Evolutionary conservation across 1,139 yeast species (phyloP).

Genomic region (Suhomyces taliae): DNA sequence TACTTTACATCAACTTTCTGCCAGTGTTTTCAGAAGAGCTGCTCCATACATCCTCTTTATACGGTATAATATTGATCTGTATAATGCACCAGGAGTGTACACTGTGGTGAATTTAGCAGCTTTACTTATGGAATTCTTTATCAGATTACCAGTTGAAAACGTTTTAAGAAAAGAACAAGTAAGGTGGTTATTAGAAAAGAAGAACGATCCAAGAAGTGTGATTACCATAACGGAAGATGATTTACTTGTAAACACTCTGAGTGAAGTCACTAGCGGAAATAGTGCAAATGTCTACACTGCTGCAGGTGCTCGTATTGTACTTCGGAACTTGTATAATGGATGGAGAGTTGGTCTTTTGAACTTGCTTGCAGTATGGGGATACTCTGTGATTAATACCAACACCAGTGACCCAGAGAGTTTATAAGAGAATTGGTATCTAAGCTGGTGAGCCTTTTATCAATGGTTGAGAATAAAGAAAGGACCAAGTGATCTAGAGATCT

Average conservation of each 20-base stretch:
- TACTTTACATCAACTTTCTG: conserved; percentile 59
- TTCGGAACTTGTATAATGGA: conserved; percentile 64
- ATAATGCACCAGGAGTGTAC: conserved; percentile 62
- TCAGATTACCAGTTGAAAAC: conserved; percentile 86
- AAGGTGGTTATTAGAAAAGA: conserved; percentile 48
- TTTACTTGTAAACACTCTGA: conserved; percentile 47
- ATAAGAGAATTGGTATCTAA: conserved; percentile 6
- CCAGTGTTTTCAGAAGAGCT: conserved; percentile 61
- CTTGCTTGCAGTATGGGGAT: conserved; percentile 82
- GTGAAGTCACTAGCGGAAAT: conserved; percentile 6
- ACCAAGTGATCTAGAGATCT: too few relatives aligned
- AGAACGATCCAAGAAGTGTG: conserved; percentile 37
- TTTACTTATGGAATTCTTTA: conserved; percentile 64
- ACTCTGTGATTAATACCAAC: conserved; percentile 59
- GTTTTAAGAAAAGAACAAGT: conserved; percentile 82
- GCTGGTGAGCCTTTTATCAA: too few relatives aligned
- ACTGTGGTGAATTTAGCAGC: conserved; percentile 54
- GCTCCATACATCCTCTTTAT: conserved; percentile 74
- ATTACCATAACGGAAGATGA: conserved; percentile 46
- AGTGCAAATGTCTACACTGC: conserved; percentile 1
- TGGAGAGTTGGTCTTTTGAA: conserved; percentile 88
- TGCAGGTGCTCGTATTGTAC: conserved; percentile 27
- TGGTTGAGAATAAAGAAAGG: too few relatives aligned
- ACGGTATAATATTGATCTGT: conserved; percentile 66
- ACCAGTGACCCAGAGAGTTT: conserved; percentile 48